phyloP scores from a whole-genome alignment of 2,329 filamentous ascomycete genomes.

The Cytospora chrysosperma region DNA sequence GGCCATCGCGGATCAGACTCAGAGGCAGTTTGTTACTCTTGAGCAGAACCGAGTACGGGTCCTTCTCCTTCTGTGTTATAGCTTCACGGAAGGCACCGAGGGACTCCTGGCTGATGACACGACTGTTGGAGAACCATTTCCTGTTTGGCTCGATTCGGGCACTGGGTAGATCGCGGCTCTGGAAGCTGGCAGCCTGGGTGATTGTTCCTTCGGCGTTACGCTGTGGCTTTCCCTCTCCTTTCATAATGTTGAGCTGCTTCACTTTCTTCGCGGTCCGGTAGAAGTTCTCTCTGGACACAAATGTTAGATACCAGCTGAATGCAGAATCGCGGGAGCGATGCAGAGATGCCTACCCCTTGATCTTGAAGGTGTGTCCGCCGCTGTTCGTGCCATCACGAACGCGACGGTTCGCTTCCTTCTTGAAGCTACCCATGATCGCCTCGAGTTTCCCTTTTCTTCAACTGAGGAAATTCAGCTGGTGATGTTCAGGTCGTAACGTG shows the following conservation, averaged over 20 bases:
- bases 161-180: constrained; percentile 31
- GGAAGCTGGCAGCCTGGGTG: constrained; percentile 74
- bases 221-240: constrained; percentile 73
- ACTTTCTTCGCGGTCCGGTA: constrained; percentile 74
- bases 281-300: constrained; percentile 19
- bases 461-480: background rate
- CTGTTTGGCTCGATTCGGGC: constrained; percentile 45
- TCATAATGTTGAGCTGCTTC: constrained; percentile 86
- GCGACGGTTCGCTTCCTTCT: constrained; percentile 85
- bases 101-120: constrained; percentile 79
- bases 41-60: constrained; percentile 91
- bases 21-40: constrained; percentile 97
- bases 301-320: background rate
- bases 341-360: constrained; percentile 58
- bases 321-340: background rate
- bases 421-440: constrained; percentile 74
- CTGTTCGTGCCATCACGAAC: constrained; percentile 76
- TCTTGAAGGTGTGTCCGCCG: constrained; percentile 80
- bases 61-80: constrained; percentile 83
- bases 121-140: constrained; percentile 96
- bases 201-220: constrained; percentile 83
- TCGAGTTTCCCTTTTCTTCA: background rate
- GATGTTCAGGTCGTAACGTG: background rate
- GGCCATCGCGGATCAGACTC: constrained; percentile 82
- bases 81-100: constrained; percentile 85